These are phyloP conservation scores for Cicer cuneatum DNA, from an alignment of 306 rosid species.

Conservation along the genomic window DNA sequence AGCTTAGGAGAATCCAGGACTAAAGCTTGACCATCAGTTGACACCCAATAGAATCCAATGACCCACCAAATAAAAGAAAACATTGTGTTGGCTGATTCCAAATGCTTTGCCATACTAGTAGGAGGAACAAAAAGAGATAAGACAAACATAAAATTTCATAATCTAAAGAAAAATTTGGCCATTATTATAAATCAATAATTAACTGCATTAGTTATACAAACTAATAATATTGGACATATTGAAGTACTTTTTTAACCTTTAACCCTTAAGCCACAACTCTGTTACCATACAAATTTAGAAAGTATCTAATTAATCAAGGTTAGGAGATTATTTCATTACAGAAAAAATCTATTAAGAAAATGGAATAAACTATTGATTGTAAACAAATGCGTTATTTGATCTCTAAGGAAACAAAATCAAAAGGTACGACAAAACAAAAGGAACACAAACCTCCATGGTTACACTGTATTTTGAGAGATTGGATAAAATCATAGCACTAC, in stretches of 20 bases:
- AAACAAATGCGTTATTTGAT: not conserved
- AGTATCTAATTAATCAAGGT: not conserved
- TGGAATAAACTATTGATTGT: constrained; percentile 19
- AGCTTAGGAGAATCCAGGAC: constrained; percentile 76
- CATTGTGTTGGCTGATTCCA: constrained; percentile 96
- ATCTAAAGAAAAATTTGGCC: not conserved
- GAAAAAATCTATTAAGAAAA: not conserved
- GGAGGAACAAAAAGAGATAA: not conserved
- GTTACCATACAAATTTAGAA: not conserved
- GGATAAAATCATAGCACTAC: constrained; percentile 13
- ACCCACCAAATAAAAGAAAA: constrained; percentile 99
- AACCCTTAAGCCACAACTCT: constrained; percentile 14
- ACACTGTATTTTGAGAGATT: constrained; percentile 5
- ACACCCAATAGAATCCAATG: constrained; percentile 95
- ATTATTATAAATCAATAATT: constrained; percentile 1
- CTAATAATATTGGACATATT: not conserved
- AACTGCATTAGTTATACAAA: constrained; percentile 2
- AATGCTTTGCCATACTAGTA: constrained; percentile 79
- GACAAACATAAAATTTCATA: constrained; percentile 19
- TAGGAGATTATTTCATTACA: constrained; percentile 18
- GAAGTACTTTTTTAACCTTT: constrained; percentile 7
- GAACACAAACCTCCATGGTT: constrained; percentile 10
- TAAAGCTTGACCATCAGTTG: constrained; percentile 74
- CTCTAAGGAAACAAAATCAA: constrained; percentile 1
- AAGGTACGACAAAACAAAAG: constrained; percentile 4